Evolutionary conservation across 352 stramenopile genomes (phyloP).

Genomic region (Pythium folliculosum): DNA sequence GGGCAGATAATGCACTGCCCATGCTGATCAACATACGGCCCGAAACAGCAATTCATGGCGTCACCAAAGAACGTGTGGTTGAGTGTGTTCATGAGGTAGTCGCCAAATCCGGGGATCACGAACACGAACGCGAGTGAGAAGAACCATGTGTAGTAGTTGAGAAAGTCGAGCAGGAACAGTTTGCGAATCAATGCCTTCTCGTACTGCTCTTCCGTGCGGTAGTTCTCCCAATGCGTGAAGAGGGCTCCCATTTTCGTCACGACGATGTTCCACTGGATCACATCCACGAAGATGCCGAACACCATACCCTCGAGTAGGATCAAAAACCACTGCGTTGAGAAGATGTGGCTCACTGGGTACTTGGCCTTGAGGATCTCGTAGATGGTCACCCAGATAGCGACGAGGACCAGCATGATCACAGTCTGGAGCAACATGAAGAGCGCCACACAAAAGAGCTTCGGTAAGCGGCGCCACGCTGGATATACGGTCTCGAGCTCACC

Average conservation of each 20-base stretch:
- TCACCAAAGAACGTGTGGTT: conserved; percentile 84
- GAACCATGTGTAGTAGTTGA: conserved; percentile 93
- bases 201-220: conserved; percentile 82
- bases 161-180: conserved; percentile 84
- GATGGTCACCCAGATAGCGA: conserved; percentile 87
- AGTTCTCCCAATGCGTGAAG: conserved; percentile 90
- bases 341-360: conserved; percentile 75
- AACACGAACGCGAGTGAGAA: conserved; percentile 90
- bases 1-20: conserved; percentile 66
- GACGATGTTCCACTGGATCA: conserved; percentile 90
- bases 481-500: conserved; percentile 72
- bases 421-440: conserved; percentile 86
- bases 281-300: conserved; percentile 87
- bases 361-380: conserved; percentile 88
- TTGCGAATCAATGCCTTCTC: conserved; percentile 84
- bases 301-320: conserved; percentile 83
- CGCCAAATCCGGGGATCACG: conserved; percentile 79
- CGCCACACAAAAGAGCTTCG: conserved; percentile 74
- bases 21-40: conserved; percentile 78
- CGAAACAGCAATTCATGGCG: conserved; percentile 87
- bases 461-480: conserved; percentile 61
- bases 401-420: conserved; percentile 84
- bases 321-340: conserved; percentile 83
- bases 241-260: conserved; percentile 85
- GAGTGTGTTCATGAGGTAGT: conserved; percentile 85